phyloP scores from a whole-genome alignment of 352 stramenopile species.

The Globisporangium camurandrum region DNA sequence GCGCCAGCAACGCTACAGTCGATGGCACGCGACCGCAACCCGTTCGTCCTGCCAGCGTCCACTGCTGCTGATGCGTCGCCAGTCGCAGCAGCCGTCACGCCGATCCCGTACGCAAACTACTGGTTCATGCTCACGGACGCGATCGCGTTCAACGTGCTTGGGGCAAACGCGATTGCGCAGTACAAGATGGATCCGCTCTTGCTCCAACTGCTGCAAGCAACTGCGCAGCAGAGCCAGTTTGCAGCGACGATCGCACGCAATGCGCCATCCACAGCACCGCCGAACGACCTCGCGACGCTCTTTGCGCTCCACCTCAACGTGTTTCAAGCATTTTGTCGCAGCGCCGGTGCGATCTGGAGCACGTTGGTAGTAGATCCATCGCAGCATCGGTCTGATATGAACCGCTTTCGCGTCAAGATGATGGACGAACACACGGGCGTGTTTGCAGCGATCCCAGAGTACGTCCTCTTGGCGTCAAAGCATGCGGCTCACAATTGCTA shows the following conservation, averaged over 20 bases:
- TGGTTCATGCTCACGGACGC: slow-evolving; percentile 68
- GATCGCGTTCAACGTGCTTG: slow-evolving; percentile 48
- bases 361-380: slow-evolving; percentile 9
- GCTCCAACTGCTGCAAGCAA: slow-evolving; percentile 32
- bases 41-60: slow-evolving; percentile 17
- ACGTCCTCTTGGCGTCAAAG: slow-evolving; percentile 13
- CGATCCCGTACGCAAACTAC: slow-evolving; percentile 45
- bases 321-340: slow-evolving; percentile 57
- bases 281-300: slow-evolving; percentile 21
- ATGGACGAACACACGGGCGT: slow-evolving; percentile 51
- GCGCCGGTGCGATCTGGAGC: slow-evolving; percentile 33
- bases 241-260: too few relatives aligned
- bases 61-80: background rate
- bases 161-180: slow-evolving; percentile 27
- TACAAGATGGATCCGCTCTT: slow-evolving; percentile 48
- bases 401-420: slow-evolving; percentile 44
- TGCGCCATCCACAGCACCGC: background rate
- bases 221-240: slow-evolving; percentile 18
- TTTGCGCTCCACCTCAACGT: slow-evolving; percentile 63
- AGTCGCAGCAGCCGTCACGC: background rate
- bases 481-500: too few relatives aligned
- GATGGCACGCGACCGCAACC: slow-evolving; percentile 4
- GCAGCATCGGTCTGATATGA: slow-evolving; percentile 19
- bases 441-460: slow-evolving; percentile 64
- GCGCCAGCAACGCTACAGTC: slow-evolving; percentile 5